Conservation (phyloP, 2,329 filamentous ascomycete species). For the Ophiostoma populinum region DNA sequence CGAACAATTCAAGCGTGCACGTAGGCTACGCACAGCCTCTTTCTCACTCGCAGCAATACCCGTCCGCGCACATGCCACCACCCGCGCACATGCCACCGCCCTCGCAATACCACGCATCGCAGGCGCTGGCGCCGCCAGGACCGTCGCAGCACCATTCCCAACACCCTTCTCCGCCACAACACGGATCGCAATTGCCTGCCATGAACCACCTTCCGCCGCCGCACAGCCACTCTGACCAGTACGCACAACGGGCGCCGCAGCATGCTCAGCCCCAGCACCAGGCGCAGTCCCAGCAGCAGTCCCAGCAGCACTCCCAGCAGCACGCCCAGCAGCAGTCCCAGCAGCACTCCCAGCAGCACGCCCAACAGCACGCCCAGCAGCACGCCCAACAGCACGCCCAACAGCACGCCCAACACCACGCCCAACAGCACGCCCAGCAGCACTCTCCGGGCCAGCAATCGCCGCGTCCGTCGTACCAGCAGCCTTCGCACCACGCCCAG, state of each 20-base stretch:
- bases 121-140: no score
- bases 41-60: background rate
- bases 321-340: background rate
- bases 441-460: no score
- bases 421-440: no score
- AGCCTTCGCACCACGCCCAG: no score
- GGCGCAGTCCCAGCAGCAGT: no score
- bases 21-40: slow-evolving; percentile 1
- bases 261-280: background rate
- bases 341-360: no score
- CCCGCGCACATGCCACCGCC: background rate
- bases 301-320: background rate
- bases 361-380: no score
- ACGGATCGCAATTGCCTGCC: slow-evolving; percentile 5
- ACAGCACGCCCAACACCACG: no score
- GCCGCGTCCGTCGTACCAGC: no score
- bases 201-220: slow-evolving; percentile 10
- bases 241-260: slow-evolving; percentile 5
- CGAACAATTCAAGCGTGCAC: no score
- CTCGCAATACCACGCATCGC: background rate
- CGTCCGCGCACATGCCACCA: no score
- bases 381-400: slow-evolving; percentile 9
- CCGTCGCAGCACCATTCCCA: background rate
- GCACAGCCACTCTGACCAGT: slow-evolving; percentile 8
- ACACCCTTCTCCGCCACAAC: background rate